These are phyloP conservation scores for Torulaspora globosa DNA, from an alignment of 1,139 yeast genomes.

Conservation along the genomic window DNA sequence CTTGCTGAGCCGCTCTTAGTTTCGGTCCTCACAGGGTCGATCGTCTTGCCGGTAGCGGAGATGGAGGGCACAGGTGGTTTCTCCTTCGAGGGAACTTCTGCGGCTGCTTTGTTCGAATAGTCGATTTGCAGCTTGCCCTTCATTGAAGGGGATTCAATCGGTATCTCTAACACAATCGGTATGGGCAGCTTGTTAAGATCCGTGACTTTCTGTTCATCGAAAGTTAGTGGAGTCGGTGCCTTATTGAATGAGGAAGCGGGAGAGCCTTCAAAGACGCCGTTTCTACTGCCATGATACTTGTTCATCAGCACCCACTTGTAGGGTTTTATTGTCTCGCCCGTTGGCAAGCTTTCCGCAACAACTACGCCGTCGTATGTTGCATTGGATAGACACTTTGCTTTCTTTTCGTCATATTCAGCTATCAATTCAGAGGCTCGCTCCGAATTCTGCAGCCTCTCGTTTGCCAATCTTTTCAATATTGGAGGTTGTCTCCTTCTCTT, in stretches of 20 bases:
- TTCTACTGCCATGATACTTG: slow-evolving; percentile 3
- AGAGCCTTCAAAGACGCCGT: background rate
- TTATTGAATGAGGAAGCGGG: background rate
- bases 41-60: slow-evolving; percentile 1
- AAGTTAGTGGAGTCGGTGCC: slow-evolving; percentile 18
- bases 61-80: background rate
- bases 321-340: slow-evolving; percentile 12
- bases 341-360: slow-evolving; percentile 4
- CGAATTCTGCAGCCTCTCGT: slow-evolving; percentile 20
- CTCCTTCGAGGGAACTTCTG: too few species aligned
- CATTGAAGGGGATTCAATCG: background rate
- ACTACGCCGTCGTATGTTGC: background rate
- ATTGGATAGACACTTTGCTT: slow-evolving; percentile 10
- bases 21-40: slow-evolving; percentile 1
- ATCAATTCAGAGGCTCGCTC: slow-evolving; percentile 22
- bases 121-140: background rate
- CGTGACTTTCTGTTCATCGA: slow-evolving; percentile 29
- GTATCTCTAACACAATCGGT: slow-evolving; percentile 28
- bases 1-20: slow-evolving; percentile 7
- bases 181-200: slow-evolving; percentile 31
- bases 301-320: slow-evolving; percentile 16
- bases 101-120: too few species aligned
- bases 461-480: slow-evolving; percentile 33
- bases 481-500: slow-evolving; percentile 36
- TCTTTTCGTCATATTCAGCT: slow-evolving; percentile 10